phyloP scores from a whole-genome alignment of 2,329 filamentous ascomycete genomes.

The Aspergillus sp. region DNA sequence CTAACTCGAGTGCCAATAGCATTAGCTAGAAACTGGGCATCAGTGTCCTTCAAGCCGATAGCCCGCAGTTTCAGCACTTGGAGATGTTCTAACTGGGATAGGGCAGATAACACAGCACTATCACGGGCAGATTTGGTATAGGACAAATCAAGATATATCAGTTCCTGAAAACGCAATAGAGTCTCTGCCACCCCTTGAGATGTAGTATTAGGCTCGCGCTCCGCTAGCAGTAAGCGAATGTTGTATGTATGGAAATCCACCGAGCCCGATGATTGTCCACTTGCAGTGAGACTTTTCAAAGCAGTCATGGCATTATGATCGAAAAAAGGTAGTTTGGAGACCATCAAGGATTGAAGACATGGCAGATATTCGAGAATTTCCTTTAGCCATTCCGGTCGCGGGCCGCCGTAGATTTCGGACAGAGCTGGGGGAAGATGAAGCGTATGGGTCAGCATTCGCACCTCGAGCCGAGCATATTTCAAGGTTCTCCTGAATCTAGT shows the following conservation, averaged over 20 bases:
- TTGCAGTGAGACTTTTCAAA: constrained; percentile 30
- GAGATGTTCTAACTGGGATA: constrained; percentile 46
- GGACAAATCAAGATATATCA: constrained; percentile 57
- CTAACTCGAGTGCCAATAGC: constrained; percentile 50
- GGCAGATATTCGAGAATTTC: constrained; percentile 56
- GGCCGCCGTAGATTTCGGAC: constrained; percentile 57
- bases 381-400: constrained; percentile 54
- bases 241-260: constrained; percentile 33
- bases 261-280: constrained; percentile 1
- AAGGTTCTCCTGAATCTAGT: constrained; percentile 56
- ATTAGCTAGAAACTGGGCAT: constrained; percentile 48
- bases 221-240: constrained; percentile 53
- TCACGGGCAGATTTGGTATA: constrained; percentile 47
- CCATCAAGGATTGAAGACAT: constrained; percentile 55
- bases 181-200: constrained; percentile 49
- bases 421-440: constrained; percentile 57
- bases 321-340: constrained; percentile 57
- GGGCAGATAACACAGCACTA: constrained; percentile 42
- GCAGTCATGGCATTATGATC: constrained; percentile 55
- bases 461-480: constrained; percentile 47
- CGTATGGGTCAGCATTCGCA: constrained; percentile 56
- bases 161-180: constrained; percentile 47
- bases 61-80: constrained; percentile 55
- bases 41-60: constrained; percentile 50
- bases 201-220: constrained; percentile 55